These are phyloP conservation scores for Phytophthora pisi DNA, from an alignment of 352 stramenopile genomes.

Conservation along the genomic window DNA sequence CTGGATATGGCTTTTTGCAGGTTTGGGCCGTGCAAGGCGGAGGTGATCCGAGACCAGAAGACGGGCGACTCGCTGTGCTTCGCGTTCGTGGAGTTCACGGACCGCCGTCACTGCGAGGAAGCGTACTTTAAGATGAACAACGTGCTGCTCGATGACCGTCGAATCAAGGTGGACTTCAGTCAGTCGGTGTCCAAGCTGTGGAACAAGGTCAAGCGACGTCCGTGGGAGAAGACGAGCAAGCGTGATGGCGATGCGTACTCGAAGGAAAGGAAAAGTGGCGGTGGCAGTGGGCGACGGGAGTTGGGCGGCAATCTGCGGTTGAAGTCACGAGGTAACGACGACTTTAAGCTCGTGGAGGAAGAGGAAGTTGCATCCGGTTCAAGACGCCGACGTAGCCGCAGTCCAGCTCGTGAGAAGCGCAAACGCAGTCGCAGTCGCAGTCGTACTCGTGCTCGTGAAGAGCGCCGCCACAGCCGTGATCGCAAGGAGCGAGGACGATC, in stretches of 20 bases:
- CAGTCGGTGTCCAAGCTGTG: constrained; percentile 98
- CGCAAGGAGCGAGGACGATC: constrained; percentile 18
- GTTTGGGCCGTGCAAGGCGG: constrained; percentile 88
- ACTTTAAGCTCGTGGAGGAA: constrained; percentile 62
- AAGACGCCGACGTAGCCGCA: constrained; percentile 18
- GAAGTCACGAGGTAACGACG: constrained; percentile 39
- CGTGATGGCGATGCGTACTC: constrained; percentile 49
- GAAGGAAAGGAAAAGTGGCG: constrained; percentile 37
- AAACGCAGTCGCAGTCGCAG: constrained; percentile 27
- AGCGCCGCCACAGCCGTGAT: constrained; percentile 30
- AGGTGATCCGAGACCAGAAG: constrained; percentile 98
- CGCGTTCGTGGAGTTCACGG: constrained; percentile 98
- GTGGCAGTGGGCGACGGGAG: constrained; percentile 26
- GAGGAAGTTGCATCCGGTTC: constrained; percentile 26
- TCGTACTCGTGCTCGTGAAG: constrained; percentile 17
- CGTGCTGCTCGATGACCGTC: constrained; percentile 97
- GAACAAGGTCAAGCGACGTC: constrained; percentile 87
- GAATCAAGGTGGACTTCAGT: constrained; percentile 96
- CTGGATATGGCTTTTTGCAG: constrained; percentile 95
- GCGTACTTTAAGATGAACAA: constrained; percentile 99
- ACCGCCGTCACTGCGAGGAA: constrained; percentile 93
- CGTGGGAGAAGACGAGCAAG: constrained; percentile 70
- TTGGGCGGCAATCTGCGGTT: constrained; percentile 48
- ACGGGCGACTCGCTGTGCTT: constrained; percentile 98
- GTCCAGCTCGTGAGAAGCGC: constrained; percentile 12